Percentiles rank a stretch among this genome's conserved stretches.
Conservation (phyloP, 2,329 filamentous ascomycete species). For the Aspergillus sp. region DNA sequence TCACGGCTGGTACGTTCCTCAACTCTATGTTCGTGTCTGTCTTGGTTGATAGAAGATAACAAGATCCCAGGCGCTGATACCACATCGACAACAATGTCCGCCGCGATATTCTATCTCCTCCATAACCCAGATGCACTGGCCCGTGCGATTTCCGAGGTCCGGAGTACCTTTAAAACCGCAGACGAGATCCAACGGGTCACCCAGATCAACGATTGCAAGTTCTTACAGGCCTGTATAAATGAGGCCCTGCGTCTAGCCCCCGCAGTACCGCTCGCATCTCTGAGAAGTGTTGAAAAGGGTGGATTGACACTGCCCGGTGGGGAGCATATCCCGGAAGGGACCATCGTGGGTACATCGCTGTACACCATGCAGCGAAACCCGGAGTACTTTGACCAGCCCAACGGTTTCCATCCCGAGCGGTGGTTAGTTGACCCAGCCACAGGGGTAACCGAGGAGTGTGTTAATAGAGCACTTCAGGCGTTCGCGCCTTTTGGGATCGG, state of each 20-base stretch:
- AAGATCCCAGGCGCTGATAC: conserved; percentile 1
- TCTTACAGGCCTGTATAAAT: conserved; percentile 8
- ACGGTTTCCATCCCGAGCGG: conserved; percentile 36
- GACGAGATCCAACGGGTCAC: conserved; percentile 32
- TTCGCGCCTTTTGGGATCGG: background rate
- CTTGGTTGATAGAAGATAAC: no score
- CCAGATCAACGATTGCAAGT: background rate
- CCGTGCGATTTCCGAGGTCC: conserved; percentile 31
- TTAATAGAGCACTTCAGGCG: rapidly evolving
- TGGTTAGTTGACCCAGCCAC: conserved; percentile 27
- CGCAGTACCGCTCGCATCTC: conserved; percentile 23
- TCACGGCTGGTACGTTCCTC: background rate
- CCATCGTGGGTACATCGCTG: conserved; percentile 40
- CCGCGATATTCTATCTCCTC: background rate
- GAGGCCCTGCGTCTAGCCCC: conserved; percentile 19
- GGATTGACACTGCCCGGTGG: conserved; percentile 28
- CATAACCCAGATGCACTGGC: background rate
- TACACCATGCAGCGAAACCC: conserved; percentile 22
- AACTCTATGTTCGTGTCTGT: rapidly evolving
- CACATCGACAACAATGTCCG: background rate
- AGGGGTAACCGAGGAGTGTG: no score
- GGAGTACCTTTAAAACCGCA: conserved; percentile 28
- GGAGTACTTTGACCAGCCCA: conserved; percentile 18
- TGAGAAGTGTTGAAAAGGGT: conserved; percentile 30
- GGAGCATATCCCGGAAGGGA: conserved; percentile 28